Percentiles rank a stretch among this genome's conserved stretches.
Evolutionary conservation across 1,284 basidiomycete genomes (phyloP).

Genomic region (Leccinum fallax): DNA sequence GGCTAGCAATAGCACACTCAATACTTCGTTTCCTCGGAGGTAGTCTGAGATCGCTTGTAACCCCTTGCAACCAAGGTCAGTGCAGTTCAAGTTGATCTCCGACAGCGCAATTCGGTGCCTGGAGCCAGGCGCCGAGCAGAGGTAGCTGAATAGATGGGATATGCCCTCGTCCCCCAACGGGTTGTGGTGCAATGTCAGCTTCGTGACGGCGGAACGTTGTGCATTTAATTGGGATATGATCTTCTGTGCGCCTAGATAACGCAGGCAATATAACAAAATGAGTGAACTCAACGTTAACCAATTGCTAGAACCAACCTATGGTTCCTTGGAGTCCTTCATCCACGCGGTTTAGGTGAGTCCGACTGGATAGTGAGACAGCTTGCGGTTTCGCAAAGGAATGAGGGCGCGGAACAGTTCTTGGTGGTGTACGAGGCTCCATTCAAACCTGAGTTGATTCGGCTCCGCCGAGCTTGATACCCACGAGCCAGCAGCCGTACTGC

Average conservation of each 20-base stretch:
- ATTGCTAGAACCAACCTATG: constrained; percentile 15
- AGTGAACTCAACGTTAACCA: neutral
- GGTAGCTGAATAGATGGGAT: constrained; percentile 54
- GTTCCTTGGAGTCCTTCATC: constrained; percentile 27
- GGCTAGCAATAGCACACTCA: constrained; percentile 55
- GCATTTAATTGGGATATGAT: constrained; percentile 49
- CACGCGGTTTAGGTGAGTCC: constrained; percentile 21
- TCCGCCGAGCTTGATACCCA: neutral
- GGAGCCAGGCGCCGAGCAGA: constrained; percentile 50
- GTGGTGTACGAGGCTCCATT: constrained; percentile 18
- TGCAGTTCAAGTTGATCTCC: constrained; percentile 60
- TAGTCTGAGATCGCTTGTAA: constrained; percentile 56
- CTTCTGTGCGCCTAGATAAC: constrained; percentile 42
- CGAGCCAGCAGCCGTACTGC: neutral
- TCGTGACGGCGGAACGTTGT: constrained; percentile 45
- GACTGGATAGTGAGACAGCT: constrained; percentile 16
- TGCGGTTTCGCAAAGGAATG: constrained; percentile 4
- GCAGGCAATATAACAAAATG: constrained; percentile 3
- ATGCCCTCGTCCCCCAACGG: constrained; percentile 61
- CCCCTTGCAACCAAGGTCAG: constrained; percentile 55
- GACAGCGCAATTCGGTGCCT: constrained; percentile 44
- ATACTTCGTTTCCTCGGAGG: constrained; percentile 46
- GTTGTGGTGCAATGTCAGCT: constrained; percentile 60
- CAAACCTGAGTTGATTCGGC: neutral
- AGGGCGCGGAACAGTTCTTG: neutral